These are phyloP conservation scores for Metschnikowia shivogae DNA, from an alignment of 805 yeast species.

Conservation along the genomic window DNA sequence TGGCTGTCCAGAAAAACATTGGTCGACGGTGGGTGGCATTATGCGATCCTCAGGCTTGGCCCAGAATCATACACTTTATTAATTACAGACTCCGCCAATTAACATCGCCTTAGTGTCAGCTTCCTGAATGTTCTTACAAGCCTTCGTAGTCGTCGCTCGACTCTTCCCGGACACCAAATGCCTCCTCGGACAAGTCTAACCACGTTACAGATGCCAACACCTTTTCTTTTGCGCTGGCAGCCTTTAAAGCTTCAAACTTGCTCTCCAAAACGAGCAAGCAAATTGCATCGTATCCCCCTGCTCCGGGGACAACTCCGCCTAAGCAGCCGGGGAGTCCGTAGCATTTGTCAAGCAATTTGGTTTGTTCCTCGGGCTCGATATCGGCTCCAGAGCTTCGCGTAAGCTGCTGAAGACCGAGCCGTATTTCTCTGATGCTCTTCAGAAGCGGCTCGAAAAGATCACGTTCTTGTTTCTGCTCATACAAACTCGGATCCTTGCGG, in stretches of 20 bases:
- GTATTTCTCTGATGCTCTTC: conserved; percentile 44
- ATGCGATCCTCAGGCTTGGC: no score
- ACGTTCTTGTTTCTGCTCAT: conserved; percentile 18
- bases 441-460: conserved; percentile 29
- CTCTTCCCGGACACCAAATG: conserved; percentile 53
- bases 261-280: conserved; percentile 57
- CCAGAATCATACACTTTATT: no score
- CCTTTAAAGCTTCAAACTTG: conserved; percentile 29
- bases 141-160: conserved; percentile 29
- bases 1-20: no score
- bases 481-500: conserved; percentile 28
- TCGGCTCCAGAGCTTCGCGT: conserved; percentile 71
- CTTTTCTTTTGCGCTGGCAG: conserved; percentile 17
- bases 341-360: conserved; percentile 55
- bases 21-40: no score
- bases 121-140: neutral
- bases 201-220: conserved; percentile 52
- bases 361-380: conserved; percentile 82
- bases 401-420: conserved; percentile 55
- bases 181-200: conserved; percentile 64
- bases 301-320: conserved; percentile 98
- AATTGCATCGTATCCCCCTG: conserved; percentile 96
- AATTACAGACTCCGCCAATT: no score
- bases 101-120: no score
- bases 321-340: conserved; percentile 63